phyloP scores from a whole-genome alignment of 176 grass and related monocot species.

The Oryza longistaminata region DNA sequence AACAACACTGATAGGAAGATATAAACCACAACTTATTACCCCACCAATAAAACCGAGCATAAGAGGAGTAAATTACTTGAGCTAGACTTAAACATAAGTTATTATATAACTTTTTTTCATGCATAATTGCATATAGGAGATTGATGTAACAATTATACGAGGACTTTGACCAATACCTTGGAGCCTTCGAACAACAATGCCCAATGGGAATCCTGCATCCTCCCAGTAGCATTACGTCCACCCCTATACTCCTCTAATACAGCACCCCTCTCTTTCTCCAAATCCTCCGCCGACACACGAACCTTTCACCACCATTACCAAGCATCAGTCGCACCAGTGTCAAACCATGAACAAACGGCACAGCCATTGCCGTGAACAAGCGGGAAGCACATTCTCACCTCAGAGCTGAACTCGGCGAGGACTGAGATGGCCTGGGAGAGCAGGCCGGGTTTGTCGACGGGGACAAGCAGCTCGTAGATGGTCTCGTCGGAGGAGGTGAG shows the following conservation, averaged over 20 bases:
- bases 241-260: slow-evolving; percentile 98
- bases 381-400: slow-evolving; percentile 40
- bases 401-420: slow-evolving; percentile 90
- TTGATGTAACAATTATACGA: slow-evolving; percentile 23
- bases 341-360: neutral
- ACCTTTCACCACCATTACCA: slow-evolving; percentile 49
- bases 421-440: slow-evolving; percentile 95
- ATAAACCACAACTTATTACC: neutral
- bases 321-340: neutral
- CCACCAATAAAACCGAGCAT: neutral
- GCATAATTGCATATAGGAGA: neutral
- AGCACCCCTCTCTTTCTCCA: slow-evolving; percentile 97
- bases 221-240: slow-evolving; percentile 78
- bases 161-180: slow-evolving; percentile 57
- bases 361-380: neutral
- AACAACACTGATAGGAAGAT: slow-evolving; percentile 3
- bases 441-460: slow-evolving; percentile 84
- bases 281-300: slow-evolving; percentile 77
- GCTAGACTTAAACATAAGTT: neutral
- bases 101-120: neutral
- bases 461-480: slow-evolving; percentile 96
- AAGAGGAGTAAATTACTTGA: neutral
- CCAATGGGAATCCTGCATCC: slow-evolving; percentile 99
- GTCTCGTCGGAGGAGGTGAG: slow-evolving; percentile 97
- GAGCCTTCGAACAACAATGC: slow-evolving; percentile 89